Evolutionary conservation across 345 rosid genomes (phyloP).

Genomic region (Citrus trifoliata): DNA sequence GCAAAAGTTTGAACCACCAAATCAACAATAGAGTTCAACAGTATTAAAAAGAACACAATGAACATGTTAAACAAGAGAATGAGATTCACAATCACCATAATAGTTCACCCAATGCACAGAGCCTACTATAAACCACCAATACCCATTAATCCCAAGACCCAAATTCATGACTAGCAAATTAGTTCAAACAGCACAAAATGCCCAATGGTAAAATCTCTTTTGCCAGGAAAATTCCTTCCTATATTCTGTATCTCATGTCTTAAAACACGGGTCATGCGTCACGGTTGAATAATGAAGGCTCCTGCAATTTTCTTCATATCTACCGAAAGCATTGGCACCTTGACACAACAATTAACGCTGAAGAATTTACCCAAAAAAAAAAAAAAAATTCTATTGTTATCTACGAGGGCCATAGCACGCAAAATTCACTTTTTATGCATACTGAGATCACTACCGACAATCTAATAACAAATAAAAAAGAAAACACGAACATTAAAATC

Average conservation of each 20-base stretch:
- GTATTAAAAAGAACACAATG: neutral
- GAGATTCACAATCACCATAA: neutral
- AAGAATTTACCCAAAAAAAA: neutral
- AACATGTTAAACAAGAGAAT: neutral
- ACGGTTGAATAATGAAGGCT: no score
- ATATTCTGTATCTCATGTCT: neutral
- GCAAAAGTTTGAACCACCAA: slow-evolving; percentile 7
- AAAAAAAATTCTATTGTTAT: no score
- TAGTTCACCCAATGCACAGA: neutral
- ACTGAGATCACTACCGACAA: no score
- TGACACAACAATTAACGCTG: neutral
- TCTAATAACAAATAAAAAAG: neutral
- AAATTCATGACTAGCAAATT: neutral
- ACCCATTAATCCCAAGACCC: neutral
- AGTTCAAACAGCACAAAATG: neutral
- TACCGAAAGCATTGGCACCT: neutral
- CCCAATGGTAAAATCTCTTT: neutral
- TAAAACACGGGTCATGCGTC: neutral
- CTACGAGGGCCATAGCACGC: no score
- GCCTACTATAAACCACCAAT: neutral
- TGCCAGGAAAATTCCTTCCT: neutral
- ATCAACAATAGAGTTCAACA: neutral
- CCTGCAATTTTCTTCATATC: neutral
- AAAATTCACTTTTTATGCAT: no score
- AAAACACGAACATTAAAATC: no score